Base-by-base conservation (phyloP, 805 yeast species). In the Sungouiozyma intestinalis region DNA sequence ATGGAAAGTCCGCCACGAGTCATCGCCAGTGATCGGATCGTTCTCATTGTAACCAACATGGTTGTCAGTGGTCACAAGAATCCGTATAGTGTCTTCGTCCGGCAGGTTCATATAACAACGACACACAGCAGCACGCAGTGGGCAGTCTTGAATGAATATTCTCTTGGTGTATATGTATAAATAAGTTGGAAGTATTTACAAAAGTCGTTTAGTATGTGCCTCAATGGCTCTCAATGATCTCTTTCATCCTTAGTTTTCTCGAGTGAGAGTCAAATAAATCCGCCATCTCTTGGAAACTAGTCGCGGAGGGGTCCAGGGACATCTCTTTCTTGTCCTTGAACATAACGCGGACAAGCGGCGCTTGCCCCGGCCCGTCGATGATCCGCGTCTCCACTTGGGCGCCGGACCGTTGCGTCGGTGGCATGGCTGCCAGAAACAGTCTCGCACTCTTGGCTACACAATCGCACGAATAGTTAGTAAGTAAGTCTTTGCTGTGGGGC, bases 21-120 rank as follows among this genome's bases (percentile, higher is more conserved):
- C 98, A 52, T 83, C 82, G 1, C 96, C 95, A 15, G 94, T 71
- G 3, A 90, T 78, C 1, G 95, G 88, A 58, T 92, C 97, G 33
- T 74, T 74, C 57, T 92, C 98, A 45, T 78, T 77, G 58, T 80
- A 88, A 1, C 98, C 98, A 16, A 92, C 95, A 67, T 92, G 98
- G 57, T 92, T 92, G 56, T 92, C 98, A 1, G 97, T 87, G 2
- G 98, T 86, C 27, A 92, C 63, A 27, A 92, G 73, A 16, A 92
- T 74, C 18, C 84, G 66, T 15, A 88, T 75, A 0, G 95, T 85
- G 58, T 85, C 76, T 4, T 55, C 58, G 46, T 52, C 60, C 6
- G 65, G 64, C 29, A 49, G 47, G 8, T 55, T 54, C 52, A 57
- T 53, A n/a, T n/a, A n/a, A n/a, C n/a, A n/a, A n/a, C n/a, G n/a